Evolutionary conservation across 2,329 filamentous ascomycete species (phyloP).

Genomic region (Westerdykella aurantiaca): DNA sequence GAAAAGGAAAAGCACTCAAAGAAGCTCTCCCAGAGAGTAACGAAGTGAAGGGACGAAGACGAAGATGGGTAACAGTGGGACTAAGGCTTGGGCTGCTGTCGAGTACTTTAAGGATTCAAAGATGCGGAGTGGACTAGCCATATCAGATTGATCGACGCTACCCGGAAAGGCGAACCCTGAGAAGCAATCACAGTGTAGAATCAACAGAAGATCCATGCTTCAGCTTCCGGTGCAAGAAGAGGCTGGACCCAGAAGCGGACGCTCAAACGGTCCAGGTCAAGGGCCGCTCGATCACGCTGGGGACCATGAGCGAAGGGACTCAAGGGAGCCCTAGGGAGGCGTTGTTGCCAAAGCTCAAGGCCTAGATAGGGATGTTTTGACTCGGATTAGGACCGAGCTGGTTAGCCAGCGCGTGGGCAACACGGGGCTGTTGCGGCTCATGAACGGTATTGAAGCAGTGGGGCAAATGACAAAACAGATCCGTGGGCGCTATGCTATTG

Average conservation of each 20-base stretch:
- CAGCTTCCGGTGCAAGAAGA: conserved; percentile 19
- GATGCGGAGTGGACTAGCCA: conserved; percentile 20
- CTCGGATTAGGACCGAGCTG: too few relatives aligned
- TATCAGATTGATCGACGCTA: conserved; percentile 23
- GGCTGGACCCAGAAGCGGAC: conserved; percentile 29
- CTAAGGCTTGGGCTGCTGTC: conserved; percentile 24
- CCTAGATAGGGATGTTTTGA: too few relatives aligned
- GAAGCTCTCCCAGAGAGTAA: conserved; percentile 31
- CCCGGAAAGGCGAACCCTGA: conserved; percentile 21
- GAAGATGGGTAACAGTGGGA: conserved; percentile 11
- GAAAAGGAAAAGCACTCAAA: conserved; percentile 9
- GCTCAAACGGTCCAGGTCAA: conserved; percentile 26
- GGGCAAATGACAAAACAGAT: conserved; percentile 14
- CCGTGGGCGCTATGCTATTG: conserved; percentile 14
- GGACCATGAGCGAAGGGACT: too few relatives aligned
- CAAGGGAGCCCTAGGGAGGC: too few relatives aligned
- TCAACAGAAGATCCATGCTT: conserved; percentile 25
- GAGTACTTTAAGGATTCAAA: conserved; percentile 21
- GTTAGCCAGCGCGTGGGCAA: too few relatives aligned
- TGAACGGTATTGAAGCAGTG: conserved; percentile 21
- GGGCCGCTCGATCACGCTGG: too few relatives aligned
- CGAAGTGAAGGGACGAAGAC: conserved; percentile 13
- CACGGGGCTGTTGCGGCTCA: conserved; percentile 20
- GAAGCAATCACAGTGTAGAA: conserved; percentile 19
- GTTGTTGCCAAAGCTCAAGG: too few relatives aligned